Evolutionary conservation across 2,329 filamentous ascomycete genomes (phyloP), one percentile per base, ranked within the genome.

Genomic region (Didymosphaeria variabile): DNA sequence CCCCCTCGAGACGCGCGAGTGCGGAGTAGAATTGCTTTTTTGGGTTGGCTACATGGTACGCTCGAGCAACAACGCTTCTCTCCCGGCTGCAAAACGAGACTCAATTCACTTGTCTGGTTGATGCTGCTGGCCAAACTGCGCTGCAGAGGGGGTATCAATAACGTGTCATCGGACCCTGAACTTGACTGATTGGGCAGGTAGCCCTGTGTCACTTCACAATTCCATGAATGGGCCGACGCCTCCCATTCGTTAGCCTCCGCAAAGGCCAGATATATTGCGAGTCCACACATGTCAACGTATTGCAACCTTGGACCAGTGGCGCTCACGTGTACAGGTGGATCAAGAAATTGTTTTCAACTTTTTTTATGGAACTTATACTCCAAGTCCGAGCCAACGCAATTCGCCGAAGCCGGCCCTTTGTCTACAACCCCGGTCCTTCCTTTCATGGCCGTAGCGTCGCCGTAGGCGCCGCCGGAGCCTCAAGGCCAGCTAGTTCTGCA

Each of bases 401-500:
- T 56, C 60, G 67, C 69, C 67, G 67, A 68, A 60, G 55, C 49
- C 46, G 61, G 58, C 38, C 59, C 3, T 40, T 13, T n/a, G 32
- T 38, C 34, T 53, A 60, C 58, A 45, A 52, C 53, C 58, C 47
- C 26, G 19, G 54, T 9, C 34, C 40, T 42, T 55, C 52, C 19
- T 40, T 46, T 34, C 46, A 42, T 13, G 47, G 31, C n/a, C 42
- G 53, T 46, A 55, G 53, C 53, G 31, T 59, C 42, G 61, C 40
- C 5, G 52, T 51, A 63, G 58, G 52, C 47, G 59, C 57, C 51
- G 56, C 59, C 38, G 63, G 73, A 70, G 63, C 66, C 68, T 75
- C 69, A 65, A 76, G 67, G 56, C 72, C 70, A 52, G 72, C 75
- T 58, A 74, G 63, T 55, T 69, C 64, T 32, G 64, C 69, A 42